phyloP scores from a whole-genome alignment of 345 rosid genomes.

The Pistacia integerrima region DNA sequence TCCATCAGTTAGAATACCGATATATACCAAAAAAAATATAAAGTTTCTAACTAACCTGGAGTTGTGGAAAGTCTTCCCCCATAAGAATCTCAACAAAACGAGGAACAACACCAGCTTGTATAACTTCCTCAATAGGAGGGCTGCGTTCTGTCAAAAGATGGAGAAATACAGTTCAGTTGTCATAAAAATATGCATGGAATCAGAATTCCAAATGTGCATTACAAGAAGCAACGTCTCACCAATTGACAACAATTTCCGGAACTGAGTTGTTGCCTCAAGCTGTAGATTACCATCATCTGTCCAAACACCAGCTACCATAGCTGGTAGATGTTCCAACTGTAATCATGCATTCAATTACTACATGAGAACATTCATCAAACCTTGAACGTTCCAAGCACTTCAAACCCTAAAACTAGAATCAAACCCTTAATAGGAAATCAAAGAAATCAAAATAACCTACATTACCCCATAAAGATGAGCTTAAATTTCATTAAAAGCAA shows the following conservation, averaged over 20 bases:
- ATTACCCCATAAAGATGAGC: not conserved
- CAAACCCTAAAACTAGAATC: not conserved
- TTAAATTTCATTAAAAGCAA: too few species aligned
- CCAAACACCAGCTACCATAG: conserved; percentile 73
- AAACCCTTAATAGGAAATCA: not conserved
- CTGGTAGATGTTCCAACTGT: conserved; percentile 77
- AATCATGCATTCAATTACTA: not conserved
- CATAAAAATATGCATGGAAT: not conserved
- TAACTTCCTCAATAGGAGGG: conserved; percentile 89
- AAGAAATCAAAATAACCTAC: not conserved
- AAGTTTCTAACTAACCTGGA: conserved; percentile 53
- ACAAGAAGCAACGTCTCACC: conserved; percentile 37
- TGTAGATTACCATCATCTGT: conserved; percentile 57
- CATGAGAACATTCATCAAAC: not conserved
- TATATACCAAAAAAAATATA: not conserved
- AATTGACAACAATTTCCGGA: conserved; percentile 75
- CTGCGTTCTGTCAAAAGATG: conserved; percentile 51
- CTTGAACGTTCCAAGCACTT: not conserved
- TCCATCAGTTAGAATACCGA: not conserved
- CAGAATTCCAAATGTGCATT: not conserved
- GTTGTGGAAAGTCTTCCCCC: conserved; percentile 83
- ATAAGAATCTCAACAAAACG: conserved; percentile 79
- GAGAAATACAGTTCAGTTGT: not conserved
- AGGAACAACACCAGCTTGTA: conserved; percentile 78
- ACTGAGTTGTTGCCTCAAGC: conserved; percentile 80